Evolutionary conservation across 1,139 yeast species (phyloP), one percentile per base, ranked within the genome.

Genomic region (Pneumocystis jirovecii): DNA sequence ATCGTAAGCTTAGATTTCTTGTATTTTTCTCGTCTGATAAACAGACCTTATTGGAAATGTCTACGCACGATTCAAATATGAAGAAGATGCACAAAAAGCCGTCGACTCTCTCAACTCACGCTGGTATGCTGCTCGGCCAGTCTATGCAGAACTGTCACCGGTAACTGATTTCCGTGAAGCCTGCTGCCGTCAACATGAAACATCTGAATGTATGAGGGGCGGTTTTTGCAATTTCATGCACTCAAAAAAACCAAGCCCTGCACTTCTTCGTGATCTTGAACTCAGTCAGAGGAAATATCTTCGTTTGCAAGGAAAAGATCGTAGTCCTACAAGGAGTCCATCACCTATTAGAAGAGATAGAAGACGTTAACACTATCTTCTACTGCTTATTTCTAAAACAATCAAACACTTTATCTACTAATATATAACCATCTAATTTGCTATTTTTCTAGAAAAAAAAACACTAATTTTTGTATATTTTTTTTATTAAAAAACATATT

Each of bases 151-250:
- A 71, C 77, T 89, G 61, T 83, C 90, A 31, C 95, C 96, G 7
- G 95, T 88, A 39, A 77, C 81, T 1, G 84, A 82, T 72, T 83
- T 89, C 70, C 78, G 80, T 61, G 95, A 87, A 67, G 89, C 96
- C 17, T 81, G 84, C 65, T 91, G 97, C 72, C 76, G 83, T 45
- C 89, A 87, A 65, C 85, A 86, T 72, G 90, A 85, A 63, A 76
- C 79, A 4, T 75, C 79, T 59, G 77, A 77, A 40, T 91, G 97
- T 74, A 81, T 80, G 37, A 80, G 97, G 73, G 93, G 90, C 0
- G 89, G 86, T 42, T 81, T 82, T 71, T 91, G 97, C 75, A 91
- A 91, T 75, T 89, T 88, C 74, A 87, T 90, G 82, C 97, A 91
- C 74, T 80, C 86, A 1, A 79, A 85, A 69, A 76, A 81, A 57